Base-by-base conservation (phyloP, 2,329 filamentous ascomycete species). In the Biscogniauxia sp. region DNA sequence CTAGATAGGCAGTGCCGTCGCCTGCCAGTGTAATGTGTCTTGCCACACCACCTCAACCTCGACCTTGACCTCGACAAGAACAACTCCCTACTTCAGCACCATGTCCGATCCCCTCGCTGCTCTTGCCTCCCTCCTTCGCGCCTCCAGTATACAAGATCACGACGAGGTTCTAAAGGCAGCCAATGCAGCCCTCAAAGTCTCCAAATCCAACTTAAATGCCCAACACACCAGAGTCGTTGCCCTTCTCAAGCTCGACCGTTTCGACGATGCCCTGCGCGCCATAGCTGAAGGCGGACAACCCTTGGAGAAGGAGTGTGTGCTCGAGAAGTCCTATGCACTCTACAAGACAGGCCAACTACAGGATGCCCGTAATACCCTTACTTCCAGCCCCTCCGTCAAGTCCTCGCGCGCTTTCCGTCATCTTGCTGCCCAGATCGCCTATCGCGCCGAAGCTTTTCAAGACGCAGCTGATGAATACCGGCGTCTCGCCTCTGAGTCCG, bases 291-390 rank as follows among this genome's bases (percentile, higher is more conserved):
- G 81, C 19, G 86, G 87, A 54, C 79, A 84, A 60, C 79, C 78
- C 64, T 77, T 93, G 60, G 84, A 88, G 71, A 78, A 83, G 49
- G 76, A 77, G 60, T 91, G 88, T 66, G 71, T 77, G 17, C 80
- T 93, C 51, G 91, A 93, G 74, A 88, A 88, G 72, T 85, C 89
- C 1, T 96, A 96, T 78, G 88, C 90, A n/a, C 82, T 93, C 20
- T 96, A 95, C 78, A 95, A 93, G 78, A 84, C 85, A 0, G 90
- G 90, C 23, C 82, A 87, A 65, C 82, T 92, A 1, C 78, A 82
- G 20, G 87, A 88, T 59, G 91, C 91, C 20, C 81, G 83, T 25
- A 74, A 72, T 1, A 64, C 78, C 17, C 70, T 84, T 19, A 69
- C 75, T 17, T 66, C 77, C 11, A 66, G 66, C 11, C 59, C 69